Conservation (phyloP, 345 rosid species). For the Crucihimalaya himalaica region DNA sequence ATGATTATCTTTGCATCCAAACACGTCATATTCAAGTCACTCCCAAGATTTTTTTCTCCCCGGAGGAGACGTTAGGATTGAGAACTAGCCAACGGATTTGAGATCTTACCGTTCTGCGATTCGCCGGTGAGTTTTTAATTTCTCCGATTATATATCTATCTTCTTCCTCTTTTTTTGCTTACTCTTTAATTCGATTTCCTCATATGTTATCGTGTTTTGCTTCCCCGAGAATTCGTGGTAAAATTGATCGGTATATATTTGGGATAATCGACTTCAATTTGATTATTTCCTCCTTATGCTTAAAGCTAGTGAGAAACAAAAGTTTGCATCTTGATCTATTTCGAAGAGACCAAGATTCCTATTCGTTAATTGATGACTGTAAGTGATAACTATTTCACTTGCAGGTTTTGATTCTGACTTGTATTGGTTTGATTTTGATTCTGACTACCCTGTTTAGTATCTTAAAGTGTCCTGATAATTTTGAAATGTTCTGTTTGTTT, state of each 20-base stretch:
- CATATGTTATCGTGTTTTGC: neutral
- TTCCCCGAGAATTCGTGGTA: conserved; percentile 1
- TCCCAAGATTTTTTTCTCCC: neutral
- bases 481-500: neutral
- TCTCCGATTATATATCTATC: neutral
- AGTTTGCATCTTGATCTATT: neutral
- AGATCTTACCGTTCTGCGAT: conserved; percentile 18
- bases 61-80: conserved; percentile 4
- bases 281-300: neutral
- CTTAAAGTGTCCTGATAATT: conserved; percentile 4
- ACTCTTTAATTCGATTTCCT: neutral
- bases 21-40: neutral
- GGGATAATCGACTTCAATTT: conserved; percentile 8
- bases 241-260: conserved; percentile 8
- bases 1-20: conserved; percentile 21
- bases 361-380: neutral
- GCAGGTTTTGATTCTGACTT: neutral
- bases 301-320: neutral
- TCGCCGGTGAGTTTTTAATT: conserved; percentile 25
- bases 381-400: neutral
- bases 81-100: conserved; percentile 10
- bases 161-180: neutral
- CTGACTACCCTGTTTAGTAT: neutral
- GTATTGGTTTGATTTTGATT: conserved; percentile 2
- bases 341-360: neutral